These are phyloP conservation scores for Aspergillus sp. DNA, from an alignment of 2,329 filamentous ascomycete species.

Conservation along the genomic window DNA sequence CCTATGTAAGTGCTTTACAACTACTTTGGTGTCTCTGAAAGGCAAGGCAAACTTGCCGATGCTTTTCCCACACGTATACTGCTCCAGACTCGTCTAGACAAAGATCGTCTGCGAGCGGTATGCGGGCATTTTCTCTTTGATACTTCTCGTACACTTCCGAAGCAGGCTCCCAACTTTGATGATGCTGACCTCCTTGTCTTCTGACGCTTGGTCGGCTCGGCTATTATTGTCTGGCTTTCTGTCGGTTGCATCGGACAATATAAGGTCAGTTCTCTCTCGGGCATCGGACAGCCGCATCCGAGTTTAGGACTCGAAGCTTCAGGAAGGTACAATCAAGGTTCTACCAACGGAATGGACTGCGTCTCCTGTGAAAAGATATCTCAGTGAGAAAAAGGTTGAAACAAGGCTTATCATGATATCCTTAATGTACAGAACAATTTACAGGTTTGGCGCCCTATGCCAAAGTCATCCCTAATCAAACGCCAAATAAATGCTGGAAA, in stretches of 20 bases:
- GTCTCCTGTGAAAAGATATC: neutral
- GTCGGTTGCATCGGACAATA: neutral
- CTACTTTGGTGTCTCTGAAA: too few relatives aligned
- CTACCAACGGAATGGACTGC: neutral
- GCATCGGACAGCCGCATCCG: neutral
- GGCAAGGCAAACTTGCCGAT: too few relatives aligned
- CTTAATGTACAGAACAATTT: conserved; percentile 24
- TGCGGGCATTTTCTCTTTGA: too few relatives aligned
- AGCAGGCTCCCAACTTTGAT: too few relatives aligned
- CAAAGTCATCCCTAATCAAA: conserved; percentile 26
- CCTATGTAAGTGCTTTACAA: too few relatives aligned
- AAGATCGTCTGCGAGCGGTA: too few relatives aligned
- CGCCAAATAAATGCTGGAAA: conserved; percentile 30
- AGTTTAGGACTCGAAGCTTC: neutral
- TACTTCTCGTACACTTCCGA: too few relatives aligned
- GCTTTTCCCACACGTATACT: too few relatives aligned
- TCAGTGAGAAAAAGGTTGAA: conserved; percentile 14
- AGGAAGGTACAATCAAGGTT: neutral
- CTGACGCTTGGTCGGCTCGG: neutral
- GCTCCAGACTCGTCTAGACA: too few relatives aligned
- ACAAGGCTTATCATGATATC: conserved; percentile 20
- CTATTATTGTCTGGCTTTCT: neutral
- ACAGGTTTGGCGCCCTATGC: conserved; percentile 21
- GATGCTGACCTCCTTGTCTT: too few relatives aligned
- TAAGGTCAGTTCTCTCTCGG: neutral